Conservation (phyloP, 768 basidiomycete species). For the Pleurotus salmoneostramineus region DNA sequence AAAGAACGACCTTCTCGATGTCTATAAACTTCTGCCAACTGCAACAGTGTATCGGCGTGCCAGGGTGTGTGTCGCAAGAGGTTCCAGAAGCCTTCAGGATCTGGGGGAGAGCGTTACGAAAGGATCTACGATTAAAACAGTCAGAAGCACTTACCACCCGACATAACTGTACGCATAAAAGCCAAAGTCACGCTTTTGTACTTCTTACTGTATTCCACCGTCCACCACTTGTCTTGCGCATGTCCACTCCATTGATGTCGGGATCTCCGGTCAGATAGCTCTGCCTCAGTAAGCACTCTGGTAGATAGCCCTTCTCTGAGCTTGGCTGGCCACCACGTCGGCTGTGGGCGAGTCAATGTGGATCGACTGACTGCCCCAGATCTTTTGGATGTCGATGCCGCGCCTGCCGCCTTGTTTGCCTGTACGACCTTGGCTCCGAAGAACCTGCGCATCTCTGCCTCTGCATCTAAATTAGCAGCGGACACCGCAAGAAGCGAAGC, state of each 20-base stretch:
- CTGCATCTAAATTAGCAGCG: conserved; percentile 75
- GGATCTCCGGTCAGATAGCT: conserved; percentile 39
- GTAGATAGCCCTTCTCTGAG: conserved; percentile 72
- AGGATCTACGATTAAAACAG: background rate
- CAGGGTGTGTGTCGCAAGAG: conserved; percentile 79
- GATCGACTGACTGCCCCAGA: conserved; percentile 52
- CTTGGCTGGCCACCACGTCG: conserved; percentile 70
- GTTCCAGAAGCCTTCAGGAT: conserved; percentile 75
- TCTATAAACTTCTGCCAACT: conserved; percentile 78
- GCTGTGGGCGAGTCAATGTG: conserved; percentile 71
- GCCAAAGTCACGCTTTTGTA: conserved; percentile 80
- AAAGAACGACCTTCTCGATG: conserved; percentile 73
- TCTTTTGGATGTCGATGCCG: conserved; percentile 30
- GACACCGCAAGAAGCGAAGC: conserved; percentile 74
- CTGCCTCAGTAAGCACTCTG: conserved; percentile 50
- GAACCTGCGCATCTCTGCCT: conserved; percentile 89
- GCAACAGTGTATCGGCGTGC: conserved; percentile 90
- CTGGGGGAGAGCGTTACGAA: conserved; percentile 27
- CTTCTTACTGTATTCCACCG: conserved; percentile 78
- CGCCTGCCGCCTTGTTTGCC: conserved; percentile 41
- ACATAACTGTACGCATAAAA: conserved; percentile 78
- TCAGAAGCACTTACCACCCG: conserved; percentile 60
- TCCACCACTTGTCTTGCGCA: conserved; percentile 80
- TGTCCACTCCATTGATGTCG: conserved; percentile 34
- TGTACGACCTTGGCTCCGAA: conserved; percentile 88